Evolutionary conservation across 2,329 filamentous ascomycete genomes (phyloP).

Genomic region (Elsinoe necatrix): DNA sequence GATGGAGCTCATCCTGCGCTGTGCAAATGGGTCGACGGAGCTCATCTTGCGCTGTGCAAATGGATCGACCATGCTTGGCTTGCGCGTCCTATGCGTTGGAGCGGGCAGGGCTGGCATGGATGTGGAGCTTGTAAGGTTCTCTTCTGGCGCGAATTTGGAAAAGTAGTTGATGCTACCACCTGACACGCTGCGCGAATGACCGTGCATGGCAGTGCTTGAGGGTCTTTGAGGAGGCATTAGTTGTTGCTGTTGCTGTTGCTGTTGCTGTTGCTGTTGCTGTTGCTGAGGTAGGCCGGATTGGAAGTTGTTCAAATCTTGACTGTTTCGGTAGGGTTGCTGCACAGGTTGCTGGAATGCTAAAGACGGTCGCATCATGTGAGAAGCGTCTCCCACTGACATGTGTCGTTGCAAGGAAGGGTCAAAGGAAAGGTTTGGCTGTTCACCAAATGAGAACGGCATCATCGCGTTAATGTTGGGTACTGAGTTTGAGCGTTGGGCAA

Average conservation of each 20-base stretch:
- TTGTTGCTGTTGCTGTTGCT: not conserved
- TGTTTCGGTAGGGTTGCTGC: not conserved
- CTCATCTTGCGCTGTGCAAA: not conserved
- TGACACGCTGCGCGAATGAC: not conserved
- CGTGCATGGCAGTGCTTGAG: not conserved
- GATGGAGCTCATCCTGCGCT: not conserved
- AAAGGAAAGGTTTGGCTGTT: slow-evolving; percentile 6
- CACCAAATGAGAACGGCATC: slow-evolving; percentile 4
- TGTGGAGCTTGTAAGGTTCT: not conserved
- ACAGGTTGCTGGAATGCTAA: not conserved
- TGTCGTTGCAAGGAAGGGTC: not conserved
- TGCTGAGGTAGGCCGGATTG: not conserved
- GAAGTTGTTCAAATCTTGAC: not conserved
- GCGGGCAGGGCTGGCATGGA: slow-evolving; percentile 5
- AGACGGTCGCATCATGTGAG: slow-evolving; percentile 9
- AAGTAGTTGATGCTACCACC: not conserved
- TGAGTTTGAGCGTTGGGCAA: not conserved
- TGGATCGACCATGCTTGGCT: slow-evolving; percentile 6
- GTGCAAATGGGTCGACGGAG: not conserved
- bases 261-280: slow-evolving; percentile 3
- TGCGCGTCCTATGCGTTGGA: not conserved
- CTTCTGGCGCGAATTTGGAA: not conserved
- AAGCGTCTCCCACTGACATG: slow-evolving; percentile 5
- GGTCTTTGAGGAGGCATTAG: slow-evolving; percentile 2
- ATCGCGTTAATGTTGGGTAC: slow-evolving; percentile 5